phyloP scores from a whole-genome alignment of 495 filamentous ascomycete species.

The Chaetomium fimeti region DNA sequence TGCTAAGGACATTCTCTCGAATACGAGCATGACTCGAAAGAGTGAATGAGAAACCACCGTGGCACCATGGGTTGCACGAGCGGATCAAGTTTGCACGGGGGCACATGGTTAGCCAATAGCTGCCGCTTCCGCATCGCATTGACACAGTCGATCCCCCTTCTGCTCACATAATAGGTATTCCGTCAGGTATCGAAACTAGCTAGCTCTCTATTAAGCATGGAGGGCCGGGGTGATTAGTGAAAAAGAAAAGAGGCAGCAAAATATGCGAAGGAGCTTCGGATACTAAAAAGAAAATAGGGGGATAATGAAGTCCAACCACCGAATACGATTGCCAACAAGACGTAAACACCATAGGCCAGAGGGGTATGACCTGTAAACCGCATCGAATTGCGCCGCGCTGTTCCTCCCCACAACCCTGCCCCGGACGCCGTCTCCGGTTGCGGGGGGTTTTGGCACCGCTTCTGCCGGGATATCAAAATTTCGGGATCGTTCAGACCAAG shows the following conservation, averaged over 20 bases:
- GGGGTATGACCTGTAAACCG: constrained; percentile 31
- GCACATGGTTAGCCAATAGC: too few species aligned
- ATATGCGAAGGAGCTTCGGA: constrained; percentile 35
- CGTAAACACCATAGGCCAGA: constrained; percentile 37
- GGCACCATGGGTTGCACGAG: not conserved
- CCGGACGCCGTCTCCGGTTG: constrained; percentile 15
- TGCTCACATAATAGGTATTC: constrained; percentile 12
- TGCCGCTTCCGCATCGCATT: too few species aligned
- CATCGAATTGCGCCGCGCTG: constrained; percentile 28
- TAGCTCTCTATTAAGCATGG: constrained; percentile 46
- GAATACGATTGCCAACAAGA: constrained; percentile 35
- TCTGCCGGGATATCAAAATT: constrained; percentile 28
- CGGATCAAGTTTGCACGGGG: not conserved
- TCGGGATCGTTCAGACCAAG: constrained; percentile 12
- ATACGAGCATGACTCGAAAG: too few species aligned
- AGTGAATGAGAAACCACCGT: not conserved
- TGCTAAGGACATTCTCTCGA: too few species aligned
- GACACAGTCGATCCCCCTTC: not conserved
- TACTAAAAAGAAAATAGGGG: constrained; percentile 39
- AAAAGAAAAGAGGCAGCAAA: constrained; percentile 29
- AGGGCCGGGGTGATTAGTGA: constrained; percentile 41
- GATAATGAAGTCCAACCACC: constrained; percentile 32
- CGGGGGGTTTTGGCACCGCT: constrained; percentile 15
- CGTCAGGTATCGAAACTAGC: constrained; percentile 46
- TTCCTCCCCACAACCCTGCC: constrained; percentile 25